Percentiles rank a stretch among this genome's conserved stretches.
phyloP scores from a whole-genome alignment of 2,329 filamentous ascomycete genomes.

The Plectosphaerella cucumerina region DNA sequence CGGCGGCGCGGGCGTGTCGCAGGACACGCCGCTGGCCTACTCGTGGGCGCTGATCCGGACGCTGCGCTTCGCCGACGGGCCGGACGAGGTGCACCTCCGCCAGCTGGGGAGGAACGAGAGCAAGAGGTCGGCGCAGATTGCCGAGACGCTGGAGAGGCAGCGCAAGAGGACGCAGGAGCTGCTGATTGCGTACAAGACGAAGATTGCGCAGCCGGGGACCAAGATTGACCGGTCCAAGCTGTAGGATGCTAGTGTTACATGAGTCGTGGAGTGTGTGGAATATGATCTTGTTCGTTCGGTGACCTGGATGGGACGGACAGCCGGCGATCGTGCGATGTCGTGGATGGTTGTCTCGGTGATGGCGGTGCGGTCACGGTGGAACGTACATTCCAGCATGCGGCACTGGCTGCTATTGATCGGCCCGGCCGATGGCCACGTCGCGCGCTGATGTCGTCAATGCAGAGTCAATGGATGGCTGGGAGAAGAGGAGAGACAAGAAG shows the following conservation, averaged over 20 bases:
- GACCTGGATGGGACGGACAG: too few species aligned
- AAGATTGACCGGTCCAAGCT: constrained; percentile 46
- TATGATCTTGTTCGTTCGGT: too few species aligned
- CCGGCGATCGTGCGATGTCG: too few species aligned
- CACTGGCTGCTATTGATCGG: neutral
- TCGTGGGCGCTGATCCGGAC: constrained; percentile 82
- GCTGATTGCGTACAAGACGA: constrained; percentile 53
- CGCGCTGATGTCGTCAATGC: neutral
- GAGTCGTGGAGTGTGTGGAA: neutral
- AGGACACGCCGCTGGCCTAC: constrained; percentile 86
- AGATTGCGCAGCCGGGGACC: constrained; percentile 44
- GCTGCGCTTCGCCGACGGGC: constrained; percentile 83
- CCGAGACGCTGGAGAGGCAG: constrained; percentile 61
- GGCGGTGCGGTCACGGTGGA: neutral
- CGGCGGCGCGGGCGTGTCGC: constrained; percentile 84
- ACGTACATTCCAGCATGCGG: neutral
- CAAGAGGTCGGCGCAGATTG: constrained; percentile 57
- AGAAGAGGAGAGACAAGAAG: too few species aligned
- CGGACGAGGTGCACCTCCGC: constrained; percentile 89
- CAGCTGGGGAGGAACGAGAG: constrained; percentile 82
- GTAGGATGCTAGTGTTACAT: too few species aligned
- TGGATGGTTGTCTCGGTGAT: neutral
- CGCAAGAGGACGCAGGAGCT: constrained; percentile 61
- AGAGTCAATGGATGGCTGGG: neutral
- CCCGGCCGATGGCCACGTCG: neutral